Conservation (phyloP, 2,329 filamentous ascomycete species). For the Scedosporium dehoogii region DNA sequence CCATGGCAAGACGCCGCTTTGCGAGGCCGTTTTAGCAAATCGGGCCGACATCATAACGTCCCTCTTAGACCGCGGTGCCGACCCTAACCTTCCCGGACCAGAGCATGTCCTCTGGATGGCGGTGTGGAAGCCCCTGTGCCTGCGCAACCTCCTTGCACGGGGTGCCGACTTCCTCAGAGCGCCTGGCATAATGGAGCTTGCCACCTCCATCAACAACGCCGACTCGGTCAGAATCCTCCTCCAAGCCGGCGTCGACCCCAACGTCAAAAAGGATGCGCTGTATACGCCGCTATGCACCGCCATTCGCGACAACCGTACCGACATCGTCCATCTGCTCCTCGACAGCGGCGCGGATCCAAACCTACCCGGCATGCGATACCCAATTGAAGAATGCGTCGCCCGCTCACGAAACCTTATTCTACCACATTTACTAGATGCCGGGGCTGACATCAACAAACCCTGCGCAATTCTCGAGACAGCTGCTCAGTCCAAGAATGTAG, state of each 20-base stretch:
- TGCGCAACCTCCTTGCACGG: constrained; percentile 47
- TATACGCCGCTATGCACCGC: constrained; percentile 60
- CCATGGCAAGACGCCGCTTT: constrained; percentile 53
- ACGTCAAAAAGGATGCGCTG: constrained; percentile 52
- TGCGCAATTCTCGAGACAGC: constrained; percentile 59
- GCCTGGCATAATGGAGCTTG: constrained; percentile 55
- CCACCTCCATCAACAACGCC: constrained; percentile 52
- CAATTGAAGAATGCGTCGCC: constrained; percentile 58
- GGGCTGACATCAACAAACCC: constrained; percentile 47
- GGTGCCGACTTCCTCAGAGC: constrained; percentile 51
- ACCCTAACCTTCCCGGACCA: constrained; percentile 58
- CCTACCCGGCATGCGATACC: constrained; percentile 52
- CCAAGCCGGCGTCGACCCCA: constrained; percentile 49
- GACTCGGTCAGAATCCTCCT: constrained; percentile 50
- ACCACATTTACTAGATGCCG: constrained; percentile 47
- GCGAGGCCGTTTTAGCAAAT: constrained; percentile 47
- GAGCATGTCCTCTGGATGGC: constrained; percentile 61
- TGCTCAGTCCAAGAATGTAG: constrained; percentile 50
- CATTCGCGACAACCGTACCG: constrained; percentile 54
- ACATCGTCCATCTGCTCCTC: constrained; percentile 52
- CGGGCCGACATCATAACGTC: constrained; percentile 45
- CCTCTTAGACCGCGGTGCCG: constrained; percentile 45
- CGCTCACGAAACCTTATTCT: constrained; percentile 54
- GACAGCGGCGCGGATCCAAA: constrained; percentile 52
- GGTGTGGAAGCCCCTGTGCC: constrained; percentile 45